Percentiles rank a stretch among this genome's conserved stretches.
phyloP scores from a whole-genome alignment of 257 asterid species.

The Penstemon eatonii region DNA sequence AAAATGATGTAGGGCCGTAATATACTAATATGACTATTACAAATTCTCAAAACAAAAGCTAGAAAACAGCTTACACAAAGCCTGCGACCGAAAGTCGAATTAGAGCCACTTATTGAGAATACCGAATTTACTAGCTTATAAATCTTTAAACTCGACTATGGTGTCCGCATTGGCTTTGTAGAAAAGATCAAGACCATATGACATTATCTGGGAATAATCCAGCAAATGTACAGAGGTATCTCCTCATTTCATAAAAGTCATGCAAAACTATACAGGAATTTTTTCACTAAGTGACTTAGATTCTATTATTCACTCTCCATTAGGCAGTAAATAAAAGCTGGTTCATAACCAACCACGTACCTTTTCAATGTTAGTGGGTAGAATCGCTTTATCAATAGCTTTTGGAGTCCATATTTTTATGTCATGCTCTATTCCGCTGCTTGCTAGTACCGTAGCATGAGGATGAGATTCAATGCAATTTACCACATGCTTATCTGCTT shows the following conservation, averaged over 20 bases:
- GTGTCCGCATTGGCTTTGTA: too few relatives aligned
- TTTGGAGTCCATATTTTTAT: slow-evolving; percentile 82
- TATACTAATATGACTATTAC: neutral
- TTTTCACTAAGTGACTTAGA: slow-evolving; percentile 12
- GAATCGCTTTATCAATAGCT: slow-evolving; percentile 62
- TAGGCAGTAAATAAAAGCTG: neutral
- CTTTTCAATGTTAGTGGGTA: slow-evolving; percentile 66
- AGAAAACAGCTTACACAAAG: neutral
- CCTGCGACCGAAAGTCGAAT: neutral
- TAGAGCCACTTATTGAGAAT: slow-evolving; percentile 16
- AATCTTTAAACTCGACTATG: too few relatives aligned
- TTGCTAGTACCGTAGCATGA: slow-evolving; percentile 70
- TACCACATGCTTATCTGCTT: slow-evolving; percentile 73
- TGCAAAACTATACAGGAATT: neutral
- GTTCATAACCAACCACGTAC: slow-evolving; percentile 36
- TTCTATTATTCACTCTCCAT: neutral
- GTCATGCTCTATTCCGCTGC: slow-evolving; percentile 84
- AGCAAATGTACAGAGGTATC: neutral
- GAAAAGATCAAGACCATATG: slow-evolving; percentile 17
- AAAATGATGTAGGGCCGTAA: neutral
- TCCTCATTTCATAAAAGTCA: neutral
- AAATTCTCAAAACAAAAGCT: neutral
- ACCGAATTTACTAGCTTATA: neutral
- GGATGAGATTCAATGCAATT: slow-evolving; percentile 90
- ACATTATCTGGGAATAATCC: neutral